Evolutionary conservation across 1,284 basidiomycete genomes (phyloP).

Genomic region (Puccinia coronata): DNA sequence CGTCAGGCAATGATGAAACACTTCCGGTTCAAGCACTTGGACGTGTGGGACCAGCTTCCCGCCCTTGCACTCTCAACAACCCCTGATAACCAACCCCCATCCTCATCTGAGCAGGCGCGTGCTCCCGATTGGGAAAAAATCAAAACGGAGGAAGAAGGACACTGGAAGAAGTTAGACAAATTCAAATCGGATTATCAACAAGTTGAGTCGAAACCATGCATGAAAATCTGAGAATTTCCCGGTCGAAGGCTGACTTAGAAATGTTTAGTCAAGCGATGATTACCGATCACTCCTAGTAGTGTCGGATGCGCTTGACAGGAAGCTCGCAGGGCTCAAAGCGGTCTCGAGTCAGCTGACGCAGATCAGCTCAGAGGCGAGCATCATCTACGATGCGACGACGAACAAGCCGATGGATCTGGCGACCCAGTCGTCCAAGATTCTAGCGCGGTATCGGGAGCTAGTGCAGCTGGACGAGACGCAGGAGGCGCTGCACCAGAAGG

Average conservation of each 20-base stretch:
- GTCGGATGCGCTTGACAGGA: slow-evolving; percentile 40
- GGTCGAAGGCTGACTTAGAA: neutral
- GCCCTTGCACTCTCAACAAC: neutral
- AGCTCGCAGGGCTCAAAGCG: slow-evolving; percentile 29
- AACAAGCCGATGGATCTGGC: slow-evolving; percentile 35
- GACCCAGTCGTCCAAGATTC: slow-evolving; percentile 12
- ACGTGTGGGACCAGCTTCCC: slow-evolving; percentile 33
- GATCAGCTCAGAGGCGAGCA: slow-evolving; percentile 24
- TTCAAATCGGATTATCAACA: slow-evolving; percentile 28
- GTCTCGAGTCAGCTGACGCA: slow-evolving; percentile 34
- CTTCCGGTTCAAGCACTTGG: slow-evolving; percentile 34
- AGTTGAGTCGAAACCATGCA: neutral
- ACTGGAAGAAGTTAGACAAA: slow-evolving; percentile 25
- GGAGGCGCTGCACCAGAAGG: neutral
- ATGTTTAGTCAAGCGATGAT: slow-evolving; percentile 36
- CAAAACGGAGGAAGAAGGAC: slow-evolving; percentile 28
- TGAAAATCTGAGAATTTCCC: neutral
- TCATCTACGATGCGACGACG: slow-evolving; percentile 31
- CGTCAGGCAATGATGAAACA: slow-evolving; percentile 30
- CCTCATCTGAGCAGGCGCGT: neutral
- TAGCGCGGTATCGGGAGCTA: neutral
- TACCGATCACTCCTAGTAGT: slow-evolving; percentile 33
- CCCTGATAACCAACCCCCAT: neutral
- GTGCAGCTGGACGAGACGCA: slow-evolving; percentile 1
- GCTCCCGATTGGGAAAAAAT: slow-evolving; percentile 45